Evolutionary conservation across 2,329 filamentous ascomycete genomes (phyloP).

Genomic region (Amauroascus niger): DNA sequence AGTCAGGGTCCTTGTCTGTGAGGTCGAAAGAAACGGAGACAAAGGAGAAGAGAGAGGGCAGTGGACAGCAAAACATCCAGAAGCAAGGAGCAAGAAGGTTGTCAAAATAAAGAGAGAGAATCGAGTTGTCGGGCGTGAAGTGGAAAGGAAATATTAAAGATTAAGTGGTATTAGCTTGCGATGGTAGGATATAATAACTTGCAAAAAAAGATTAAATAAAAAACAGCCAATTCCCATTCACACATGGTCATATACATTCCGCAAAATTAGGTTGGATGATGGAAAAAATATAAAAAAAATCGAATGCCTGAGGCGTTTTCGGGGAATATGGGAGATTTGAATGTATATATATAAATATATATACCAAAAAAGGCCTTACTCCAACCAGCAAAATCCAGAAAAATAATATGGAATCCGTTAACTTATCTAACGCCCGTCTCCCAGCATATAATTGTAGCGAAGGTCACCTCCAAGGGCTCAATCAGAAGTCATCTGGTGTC

Average conservation of each 20-base stretch:
- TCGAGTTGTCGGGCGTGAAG: too few species aligned
- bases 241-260: constrained; percentile 12
- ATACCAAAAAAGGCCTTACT: not conserved
- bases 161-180: not conserved
- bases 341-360: not conserved
- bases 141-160: not conserved
- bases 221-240: constrained; percentile 1
- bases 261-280: not conserved
- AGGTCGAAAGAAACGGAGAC: too few species aligned
- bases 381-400: not conserved
- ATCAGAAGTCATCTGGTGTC: constrained; percentile 31
- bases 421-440: not conserved
- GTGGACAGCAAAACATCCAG: too few species aligned
- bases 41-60: too few species aligned
- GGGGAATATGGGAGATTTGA: not conserved
- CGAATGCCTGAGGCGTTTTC: not conserved
- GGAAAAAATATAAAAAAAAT: not conserved
- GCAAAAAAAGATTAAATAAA: not conserved
- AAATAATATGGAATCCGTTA: not conserved
- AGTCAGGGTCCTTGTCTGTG: not conserved
- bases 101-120: too few species aligned
- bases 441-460: not conserved
- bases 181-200: not conserved
- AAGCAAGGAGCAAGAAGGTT: too few species aligned
- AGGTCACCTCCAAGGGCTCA: not conserved